Percentiles rank a stretch among this genome's conserved stretches.
Evolutionary conservation across 345 rosid species (phyloP).

Genomic region (Euphorbia tirucalli): DNA sequence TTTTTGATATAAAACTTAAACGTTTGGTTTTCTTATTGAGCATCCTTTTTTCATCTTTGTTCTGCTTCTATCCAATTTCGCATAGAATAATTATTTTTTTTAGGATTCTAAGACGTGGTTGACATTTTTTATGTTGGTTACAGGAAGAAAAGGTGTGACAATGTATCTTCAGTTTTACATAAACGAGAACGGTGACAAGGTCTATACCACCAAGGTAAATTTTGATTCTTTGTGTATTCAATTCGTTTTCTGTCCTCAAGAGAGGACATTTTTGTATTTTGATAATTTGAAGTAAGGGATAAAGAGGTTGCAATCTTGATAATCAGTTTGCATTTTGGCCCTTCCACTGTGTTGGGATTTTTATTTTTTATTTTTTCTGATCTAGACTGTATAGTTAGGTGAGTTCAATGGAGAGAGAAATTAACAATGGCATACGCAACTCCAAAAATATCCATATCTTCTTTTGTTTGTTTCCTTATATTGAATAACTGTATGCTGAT

Average conservation of each 20-base stretch:
- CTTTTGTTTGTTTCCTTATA: background rate
- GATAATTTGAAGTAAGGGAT: background rate
- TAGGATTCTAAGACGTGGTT: background rate
- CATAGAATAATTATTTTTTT: background rate
- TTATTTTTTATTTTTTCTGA: too few species aligned
- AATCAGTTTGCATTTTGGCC: background rate
- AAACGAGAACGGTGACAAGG: conserved; percentile 75
- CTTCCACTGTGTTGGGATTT: background rate
- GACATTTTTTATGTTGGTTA: background rate
- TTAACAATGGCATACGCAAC: too few species aligned
- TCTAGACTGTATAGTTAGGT: too few species aligned
- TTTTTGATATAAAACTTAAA: background rate
- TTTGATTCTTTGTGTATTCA: background rate
- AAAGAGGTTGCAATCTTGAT: background rate
- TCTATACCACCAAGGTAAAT: conserved; percentile 73
- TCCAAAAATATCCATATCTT: too few species aligned
- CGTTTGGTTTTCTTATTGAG: background rate
- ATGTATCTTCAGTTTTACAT: conserved; percentile 84
- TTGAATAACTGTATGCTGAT: too few species aligned
- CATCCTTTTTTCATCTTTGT: background rate
- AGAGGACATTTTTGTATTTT: background rate
- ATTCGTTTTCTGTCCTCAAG: background rate
- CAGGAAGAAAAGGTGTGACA: background rate
- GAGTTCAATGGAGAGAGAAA: too few species aligned
- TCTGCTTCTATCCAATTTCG: too few species aligned